A percentile compares a stretch with the other conserved stretches of the same genome.
Conservation (phyloP, 75 land plant genomes). For the Isoetes taiwanensis region DNA sequence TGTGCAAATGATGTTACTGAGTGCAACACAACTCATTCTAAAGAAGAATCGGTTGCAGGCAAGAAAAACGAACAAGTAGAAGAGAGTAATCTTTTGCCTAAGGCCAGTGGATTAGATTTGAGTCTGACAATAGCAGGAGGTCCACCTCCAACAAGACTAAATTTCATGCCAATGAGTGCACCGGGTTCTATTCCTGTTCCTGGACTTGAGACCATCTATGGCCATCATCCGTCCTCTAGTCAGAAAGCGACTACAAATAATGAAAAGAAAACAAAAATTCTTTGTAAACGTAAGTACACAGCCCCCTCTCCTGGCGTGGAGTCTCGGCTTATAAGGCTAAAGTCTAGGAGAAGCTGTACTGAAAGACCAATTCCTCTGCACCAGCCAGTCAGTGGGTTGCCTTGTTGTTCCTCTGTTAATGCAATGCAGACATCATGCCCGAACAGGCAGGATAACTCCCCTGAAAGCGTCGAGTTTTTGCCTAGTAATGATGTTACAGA, state of each 20-base stretch:
- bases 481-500: conserved; percentile 50
- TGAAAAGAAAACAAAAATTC: too few relatives aligned
- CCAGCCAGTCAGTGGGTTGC: conserved; percentile 38
- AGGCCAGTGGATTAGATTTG: conserved; percentile 37
- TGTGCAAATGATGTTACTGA: conserved; percentile 29
- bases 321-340: too few relatives aligned
- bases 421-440: conserved; percentile 81
- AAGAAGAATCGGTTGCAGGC: conserved; percentile 38
- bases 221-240: too few relatives aligned
- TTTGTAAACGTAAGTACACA: too few relatives aligned
- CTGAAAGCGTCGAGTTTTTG: conserved; percentile 93
- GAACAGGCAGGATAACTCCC: conserved; percentile 78
- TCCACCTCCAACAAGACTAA: conserved; percentile 28
- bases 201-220: too few relatives aligned
- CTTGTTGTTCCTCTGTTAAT: conserved; percentile 80
- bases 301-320: too few relatives aligned
- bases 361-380: too few relatives aligned
- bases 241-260: too few relatives aligned
- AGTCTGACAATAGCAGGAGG: conserved; percentile 70
- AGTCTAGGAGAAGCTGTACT: too few relatives aligned
- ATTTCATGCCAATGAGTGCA: conserved; percentile 15
- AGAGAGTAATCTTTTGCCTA: conserved; percentile 24
- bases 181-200: too few relatives aligned
- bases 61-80: conserved; percentile 36
- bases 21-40: too few relatives aligned